Percentiles rank a stretch among this genome's conserved stretches.
Evolutionary conservation across 176 grass and related monocot species (phyloP).

Genomic region (Cenchrus purpureus): DNA sequence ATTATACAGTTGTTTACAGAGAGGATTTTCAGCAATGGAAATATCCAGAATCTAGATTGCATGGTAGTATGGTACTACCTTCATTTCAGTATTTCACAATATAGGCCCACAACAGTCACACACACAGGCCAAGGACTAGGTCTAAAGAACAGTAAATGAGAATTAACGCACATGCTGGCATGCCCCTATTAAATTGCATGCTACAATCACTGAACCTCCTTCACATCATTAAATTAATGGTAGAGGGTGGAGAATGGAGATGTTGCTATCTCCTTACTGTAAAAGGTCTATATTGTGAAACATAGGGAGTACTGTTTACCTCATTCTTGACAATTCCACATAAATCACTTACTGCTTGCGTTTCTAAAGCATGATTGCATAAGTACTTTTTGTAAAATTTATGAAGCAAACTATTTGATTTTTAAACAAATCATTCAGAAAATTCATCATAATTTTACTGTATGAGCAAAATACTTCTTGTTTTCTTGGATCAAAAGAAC

Average conservation of each 20-base stretch:
- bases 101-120: not conserved
- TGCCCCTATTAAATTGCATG: not conserved
- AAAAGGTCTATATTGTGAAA: not conserved
- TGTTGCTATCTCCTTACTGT: not conserved
- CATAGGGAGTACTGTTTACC: not conserved
- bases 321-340: not conserved
- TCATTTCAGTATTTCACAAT: not conserved
- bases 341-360: slow-evolving; percentile 1
- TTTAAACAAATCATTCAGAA: slow-evolving; percentile 13
- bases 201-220: not conserved
- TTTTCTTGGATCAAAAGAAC: slow-evolving; percentile 26
- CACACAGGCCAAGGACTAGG: not conserved
- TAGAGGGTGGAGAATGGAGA: too few species aligned
- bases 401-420: not conserved
- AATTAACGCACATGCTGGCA: not conserved
- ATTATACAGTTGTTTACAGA: slow-evolving; percentile 24
- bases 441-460: slow-evolving; percentile 9
- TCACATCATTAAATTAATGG: not conserved
- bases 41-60: slow-evolving; percentile 28
- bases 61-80: not conserved
- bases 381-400: slow-evolving; percentile 19
- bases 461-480: not conserved
- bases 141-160: slow-evolving; percentile 11
- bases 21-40: slow-evolving; percentile 22
- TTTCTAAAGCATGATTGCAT: not conserved